These are phyloP conservation scores for Reticulascus tulasneorum DNA, from an alignment of 2,329 filamentous ascomycete genomes.

Conservation along the genomic window DNA sequence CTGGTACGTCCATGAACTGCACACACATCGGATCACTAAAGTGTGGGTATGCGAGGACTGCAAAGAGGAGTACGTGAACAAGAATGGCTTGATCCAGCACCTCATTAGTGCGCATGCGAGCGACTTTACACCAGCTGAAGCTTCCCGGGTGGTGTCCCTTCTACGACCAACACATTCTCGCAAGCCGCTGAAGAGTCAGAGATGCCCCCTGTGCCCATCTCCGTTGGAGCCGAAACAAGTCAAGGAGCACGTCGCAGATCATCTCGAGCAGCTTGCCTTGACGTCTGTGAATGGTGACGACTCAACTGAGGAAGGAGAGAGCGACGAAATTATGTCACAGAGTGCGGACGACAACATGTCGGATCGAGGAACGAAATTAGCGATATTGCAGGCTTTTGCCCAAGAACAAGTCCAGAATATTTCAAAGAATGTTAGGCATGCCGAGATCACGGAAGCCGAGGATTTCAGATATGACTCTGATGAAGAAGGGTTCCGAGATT, in stretches of 20 bases:
- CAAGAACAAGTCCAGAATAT: not conserved
- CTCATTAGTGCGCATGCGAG: not conserved
- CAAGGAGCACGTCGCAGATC: constrained; percentile 3
- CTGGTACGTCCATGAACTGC: constrained; percentile 5
- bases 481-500: not conserved
- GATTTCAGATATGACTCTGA: constrained; percentile 3
- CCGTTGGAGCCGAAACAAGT: not conserved
- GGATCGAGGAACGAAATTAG: not conserved
- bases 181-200: not conserved
- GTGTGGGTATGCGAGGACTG: constrained; percentile 4
- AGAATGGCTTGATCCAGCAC: not conserved
- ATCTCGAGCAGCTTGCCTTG: constrained; percentile 1
- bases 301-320: not conserved
- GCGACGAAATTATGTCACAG: constrained; percentile 7
- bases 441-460: not conserved
- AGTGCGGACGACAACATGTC: constrained; percentile 4
- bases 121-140: constrained; percentile 1
- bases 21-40: not conserved
- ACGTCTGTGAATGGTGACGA: not conserved
- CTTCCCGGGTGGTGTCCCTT: not conserved
- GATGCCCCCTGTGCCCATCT: constrained; percentile 1
- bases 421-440: not conserved
- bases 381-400: constrained; percentile 1
- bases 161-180: constrained; percentile 1
- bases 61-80: constrained; percentile 1